Base-by-base conservation (phyloP, 2,329 filamentous ascomycete species). In the Botrytis aclada region DNA sequence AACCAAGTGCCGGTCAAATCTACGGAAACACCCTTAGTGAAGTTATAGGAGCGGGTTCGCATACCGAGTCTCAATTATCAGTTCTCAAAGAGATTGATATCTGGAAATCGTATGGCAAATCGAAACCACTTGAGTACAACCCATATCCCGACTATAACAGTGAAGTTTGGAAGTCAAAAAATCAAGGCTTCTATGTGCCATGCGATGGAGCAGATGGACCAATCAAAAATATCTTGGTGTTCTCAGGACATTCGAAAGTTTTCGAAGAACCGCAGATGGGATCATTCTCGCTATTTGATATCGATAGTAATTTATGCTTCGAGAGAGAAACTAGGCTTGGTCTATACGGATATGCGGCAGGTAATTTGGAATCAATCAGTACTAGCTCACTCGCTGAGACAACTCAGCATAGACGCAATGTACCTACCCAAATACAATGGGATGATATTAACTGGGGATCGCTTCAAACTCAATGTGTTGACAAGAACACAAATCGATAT, bases 81-180 rank as follows among this genome's bases (percentile, higher is more conserved):
- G 25, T 76, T 76, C 79, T 85, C 29, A 75, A 58, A 29, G 29
- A 76, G 73, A 66, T 80, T 78, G 64, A 81, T n/a, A 78, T 80
- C 14, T 78, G 79, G 65, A 75, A 81, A 85, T 83, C 78, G 79
- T 87, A 85, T 77, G 85, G 79, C 70, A 79, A 82, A 20, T 82
- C 86, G 61, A 82, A 84, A 67, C 86, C 89, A 0, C 84, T 88
- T 71, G 84, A 86, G 32, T 93, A 93, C 81, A 86, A 90, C 73
- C 92, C 92, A 0, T 94, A 94, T 75, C 92, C 92, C 0, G 83
- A 88, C 25, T 93, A 94, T 82, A 91, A 92, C 78, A 87, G 85
- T 69, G 82, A 84, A 5, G 81, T 84, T 22, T 94, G 90, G 90
- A 86, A 84, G 77, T 82, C 83, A 65, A 80, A 83, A 43, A 87